Base-by-base conservation (phyloP, 2,329 filamentous ascomycete genomes). In the Botrytis deweyae region DNA sequence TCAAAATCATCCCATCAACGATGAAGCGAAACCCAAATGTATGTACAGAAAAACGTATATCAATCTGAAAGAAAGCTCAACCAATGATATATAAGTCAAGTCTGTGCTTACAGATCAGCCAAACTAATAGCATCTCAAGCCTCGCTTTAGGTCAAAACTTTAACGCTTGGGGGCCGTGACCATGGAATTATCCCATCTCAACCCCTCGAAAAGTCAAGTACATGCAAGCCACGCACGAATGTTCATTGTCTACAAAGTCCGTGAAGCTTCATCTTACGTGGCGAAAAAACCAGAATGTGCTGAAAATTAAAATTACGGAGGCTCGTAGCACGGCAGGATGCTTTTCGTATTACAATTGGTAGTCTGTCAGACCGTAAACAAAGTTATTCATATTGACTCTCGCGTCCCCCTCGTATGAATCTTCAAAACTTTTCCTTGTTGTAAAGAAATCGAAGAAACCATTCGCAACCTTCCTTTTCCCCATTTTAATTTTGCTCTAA, bases 291-390 rank as follows among this genome's bases (percentile, higher is more conserved):
- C 42, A 38, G 38, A 18, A 66, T 44, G 38, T 58, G 70, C 38
- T 22, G 44, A 58, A 55, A 66, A 44, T 44, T 58, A 58, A 72
- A 36, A 72, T 72, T 72, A 65, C 44, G 46, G 63, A 67, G 42
- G 62, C 18, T 65, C 25, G 59, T 65, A 66, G 44, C 38, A 38
- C 58, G 44, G 44, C 42, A 40, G 52, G 33, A 64, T 69, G n/a
- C 49, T 22, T 58, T 42, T 38, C 20, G 49, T 58, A 33, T 38
- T 58, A 33, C n/a, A 38, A 29, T 18, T 69, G 36, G 52, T 33
- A 33, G 36, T 42, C 38, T 20, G 36, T 55, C 25, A 42, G 36
- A n/a, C 66, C 52, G 33, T 58, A 12, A 44, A 16, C 36, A 58
- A 29, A 38, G 29, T 42, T 58, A n/a, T 69, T 69, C 36, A 58